Evolutionary conservation across 768 basidiomycete species (phyloP), one percentile per base, ranked within the genome.

Genomic region (Suillus discolor): DNA sequence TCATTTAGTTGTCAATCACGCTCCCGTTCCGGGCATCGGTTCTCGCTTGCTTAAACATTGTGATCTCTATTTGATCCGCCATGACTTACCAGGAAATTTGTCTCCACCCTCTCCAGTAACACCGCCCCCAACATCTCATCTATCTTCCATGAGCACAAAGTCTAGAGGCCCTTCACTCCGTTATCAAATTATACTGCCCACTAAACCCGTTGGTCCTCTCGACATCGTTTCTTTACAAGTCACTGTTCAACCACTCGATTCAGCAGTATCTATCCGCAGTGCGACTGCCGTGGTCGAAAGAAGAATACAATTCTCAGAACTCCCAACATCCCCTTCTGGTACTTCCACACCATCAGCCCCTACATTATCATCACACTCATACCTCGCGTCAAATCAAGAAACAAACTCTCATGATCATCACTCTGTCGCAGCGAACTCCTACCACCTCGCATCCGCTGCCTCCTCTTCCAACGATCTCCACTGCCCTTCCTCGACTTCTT

Each of bases 201-300:
- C 81, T 25, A 71, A 79, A 49, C 84, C 91, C 8, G 81, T 92
- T 61, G 92, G 90, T 25, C 92, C 92, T 31, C 80, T 85, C 54
- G 92, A 93, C 75, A 82, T 91, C 42, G 81, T 93, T 36, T 84
- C 90, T 62, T 83, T 91, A 64, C 83, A 86, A 16, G 79, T 94
- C 65, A 80, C 82, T 61, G 79, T 92, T 55, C 82, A 84, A n/a
- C 87, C 90, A 8, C 67, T 83, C 51, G 89, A 91, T 68, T 76
- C 82, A n/a, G 75, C 76, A 31, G 81, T 88, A 44, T 79, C 82
- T 45, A 81, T 93, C 65, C 88, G 88, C 54, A 85, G 84, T 67
- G 87, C 89, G 3, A 86, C 82, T 65, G 80, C 91, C 57, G 80
- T 86, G 61, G 79, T 94, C 62, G 91, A 93, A 73, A 87, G 92